phyloP scores from a whole-genome alignment of 257 asterid genomes.

The Lycium ferocissimum region DNA sequence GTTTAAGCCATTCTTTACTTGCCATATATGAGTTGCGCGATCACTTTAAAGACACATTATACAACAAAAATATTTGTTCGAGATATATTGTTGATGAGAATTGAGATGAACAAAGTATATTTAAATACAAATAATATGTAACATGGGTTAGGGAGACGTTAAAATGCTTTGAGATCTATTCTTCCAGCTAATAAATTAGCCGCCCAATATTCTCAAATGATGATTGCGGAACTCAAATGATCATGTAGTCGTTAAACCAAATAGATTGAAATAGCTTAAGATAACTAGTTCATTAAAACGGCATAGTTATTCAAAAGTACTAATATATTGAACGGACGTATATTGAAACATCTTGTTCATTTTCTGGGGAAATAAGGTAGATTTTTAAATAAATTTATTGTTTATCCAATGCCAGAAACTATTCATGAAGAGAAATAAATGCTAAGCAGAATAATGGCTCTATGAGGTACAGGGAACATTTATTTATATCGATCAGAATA shows the following conservation, averaged over 20 bases:
- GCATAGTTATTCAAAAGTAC: not conserved
- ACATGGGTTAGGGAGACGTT: no score
- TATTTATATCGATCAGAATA: not conserved
- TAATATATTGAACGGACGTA: not conserved
- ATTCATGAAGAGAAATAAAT: not conserved
- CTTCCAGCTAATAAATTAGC: no score
- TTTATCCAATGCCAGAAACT: not conserved
- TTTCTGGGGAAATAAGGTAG: not conserved
- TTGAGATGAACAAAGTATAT: not conserved
- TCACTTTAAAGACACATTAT: not conserved
- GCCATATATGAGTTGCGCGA: not conserved
- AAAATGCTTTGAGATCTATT: no score
- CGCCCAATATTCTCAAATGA: no score
- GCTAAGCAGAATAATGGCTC: not conserved
- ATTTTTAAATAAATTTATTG: not conserved
- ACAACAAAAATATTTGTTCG: not conserved
- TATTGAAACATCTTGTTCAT: not conserved
- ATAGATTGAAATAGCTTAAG: no score
- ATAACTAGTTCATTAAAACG: not conserved
- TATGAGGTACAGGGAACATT: not conserved
- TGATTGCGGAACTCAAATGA: no score
- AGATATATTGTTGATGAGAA: not conserved
- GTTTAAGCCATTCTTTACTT: not conserved
- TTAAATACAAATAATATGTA: no score
- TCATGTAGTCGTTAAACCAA: no score